Evolutionary conservation across 2,329 filamentous ascomycete genomes (phyloP).

Genomic region (Verticillium klebahnii): DNA sequence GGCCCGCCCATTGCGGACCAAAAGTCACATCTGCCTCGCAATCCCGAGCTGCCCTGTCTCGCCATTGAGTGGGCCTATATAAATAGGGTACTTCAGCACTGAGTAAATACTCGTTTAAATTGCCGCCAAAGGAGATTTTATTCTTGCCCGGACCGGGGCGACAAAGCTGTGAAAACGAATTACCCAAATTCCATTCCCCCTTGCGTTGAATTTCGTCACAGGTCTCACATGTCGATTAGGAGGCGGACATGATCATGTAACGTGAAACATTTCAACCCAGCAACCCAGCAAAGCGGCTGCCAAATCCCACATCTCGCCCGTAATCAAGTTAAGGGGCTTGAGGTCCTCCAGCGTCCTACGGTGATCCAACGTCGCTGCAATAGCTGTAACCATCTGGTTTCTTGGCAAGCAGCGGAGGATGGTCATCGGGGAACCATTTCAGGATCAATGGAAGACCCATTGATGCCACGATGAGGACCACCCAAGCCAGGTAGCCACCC

Average conservation of each 20-base stretch:
- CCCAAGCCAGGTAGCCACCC: background rate
- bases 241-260: background rate
- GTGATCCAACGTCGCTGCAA: background rate
- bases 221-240: background rate
- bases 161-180: background rate
- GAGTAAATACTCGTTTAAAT: background rate
- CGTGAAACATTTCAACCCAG: background rate
- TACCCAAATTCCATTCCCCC: background rate
- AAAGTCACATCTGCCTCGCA: no score
- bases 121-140: background rate
- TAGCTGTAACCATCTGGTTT: background rate
- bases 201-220: background rate
- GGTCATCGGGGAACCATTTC: background rate
- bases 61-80: background rate
- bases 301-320: background rate
- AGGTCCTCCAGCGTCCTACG: background rate
- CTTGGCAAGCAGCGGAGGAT: background rate
- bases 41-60: no score
- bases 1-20: no score
- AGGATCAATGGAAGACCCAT: background rate
- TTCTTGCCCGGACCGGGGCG: background rate
- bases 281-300: background rate
- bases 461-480: background rate
- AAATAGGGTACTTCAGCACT: background rate
- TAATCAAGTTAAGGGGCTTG: background rate